Evolutionary conservation across 768 basidiomycete species (phyloP).

Genomic region (Wakefieldia striispora): DNA sequence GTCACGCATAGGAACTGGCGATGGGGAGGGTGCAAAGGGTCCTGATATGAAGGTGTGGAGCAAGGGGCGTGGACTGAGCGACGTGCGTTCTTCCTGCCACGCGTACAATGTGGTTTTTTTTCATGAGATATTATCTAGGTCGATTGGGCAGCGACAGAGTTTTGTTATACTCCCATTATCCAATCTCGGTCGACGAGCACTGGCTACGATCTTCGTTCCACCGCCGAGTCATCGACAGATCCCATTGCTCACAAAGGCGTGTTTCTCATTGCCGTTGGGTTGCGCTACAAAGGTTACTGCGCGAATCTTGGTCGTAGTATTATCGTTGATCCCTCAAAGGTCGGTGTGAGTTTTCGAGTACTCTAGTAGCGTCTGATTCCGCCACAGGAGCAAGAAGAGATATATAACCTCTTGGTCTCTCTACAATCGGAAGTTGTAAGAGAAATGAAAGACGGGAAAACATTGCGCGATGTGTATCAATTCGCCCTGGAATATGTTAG

Average conservation of each 20-base stretch:
- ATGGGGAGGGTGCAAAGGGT: constrained; percentile 60
- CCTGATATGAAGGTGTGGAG: constrained; percentile 94
- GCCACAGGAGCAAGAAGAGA: constrained; percentile 83
- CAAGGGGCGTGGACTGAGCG: constrained; percentile 68
- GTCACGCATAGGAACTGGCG: constrained; percentile 77
- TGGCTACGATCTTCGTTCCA: constrained; percentile 86
- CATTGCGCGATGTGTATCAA: constrained; percentile 79
- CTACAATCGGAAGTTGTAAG: constrained; percentile 75
- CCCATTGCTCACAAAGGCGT: constrained; percentile 86
- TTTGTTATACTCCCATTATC: constrained; percentile 93
- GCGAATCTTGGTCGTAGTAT: constrained; percentile 92
- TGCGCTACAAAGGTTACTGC: constrained; percentile 92
- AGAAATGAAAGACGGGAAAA: constrained; percentile 75
- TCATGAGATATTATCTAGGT: constrained; percentile 46
- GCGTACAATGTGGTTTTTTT: constrained; percentile 2
- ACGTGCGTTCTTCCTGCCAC: constrained; percentile 48
- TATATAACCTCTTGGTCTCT: constrained; percentile 75
- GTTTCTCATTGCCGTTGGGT: constrained; percentile 80
- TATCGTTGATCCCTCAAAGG: constrained; percentile 91
- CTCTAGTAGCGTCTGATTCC: background rate
- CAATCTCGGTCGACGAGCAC: constrained; percentile 83
- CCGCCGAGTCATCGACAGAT: constrained; percentile 82
- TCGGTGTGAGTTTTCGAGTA: constrained; percentile 26
- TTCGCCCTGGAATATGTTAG: constrained; percentile 67
- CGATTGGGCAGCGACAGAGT: constrained; percentile 89